Evolutionary conservation across 2,329 filamentous ascomycete species (phyloP).

Genomic region (Fusarium burgessii): DNA sequence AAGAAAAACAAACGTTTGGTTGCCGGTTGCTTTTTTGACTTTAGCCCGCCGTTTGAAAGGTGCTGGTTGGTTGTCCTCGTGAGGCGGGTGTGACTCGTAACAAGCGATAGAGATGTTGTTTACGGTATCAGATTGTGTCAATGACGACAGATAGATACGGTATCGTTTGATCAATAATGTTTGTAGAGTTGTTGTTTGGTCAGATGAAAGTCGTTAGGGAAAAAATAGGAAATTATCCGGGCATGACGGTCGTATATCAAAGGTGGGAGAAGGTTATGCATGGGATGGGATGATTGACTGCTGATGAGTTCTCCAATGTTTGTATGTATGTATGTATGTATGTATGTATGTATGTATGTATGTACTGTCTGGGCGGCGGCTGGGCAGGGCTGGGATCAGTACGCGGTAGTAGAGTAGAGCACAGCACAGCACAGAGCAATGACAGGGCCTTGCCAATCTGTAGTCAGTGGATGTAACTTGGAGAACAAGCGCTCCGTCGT

Average conservation of each 20-base stretch:
- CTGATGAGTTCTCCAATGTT: constrained; percentile 29
- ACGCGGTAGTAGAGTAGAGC: constrained; percentile 6
- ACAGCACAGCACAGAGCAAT: constrained; percentile 7
- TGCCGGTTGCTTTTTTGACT: constrained; percentile 29
- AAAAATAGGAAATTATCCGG: constrained; percentile 25
- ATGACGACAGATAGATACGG: constrained; percentile 6
- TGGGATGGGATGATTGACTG: constrained; percentile 25
- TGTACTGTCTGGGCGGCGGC: constrained; percentile 24
- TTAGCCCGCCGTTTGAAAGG: constrained; percentile 18
- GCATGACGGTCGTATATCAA: constrained; percentile 42
- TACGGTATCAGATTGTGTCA: constrained; percentile 2
- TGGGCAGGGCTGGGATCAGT: constrained; percentile 29
- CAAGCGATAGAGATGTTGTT: constrained; percentile 26
- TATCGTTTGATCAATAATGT: background rate
- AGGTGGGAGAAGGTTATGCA: constrained; percentile 32
- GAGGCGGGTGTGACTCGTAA: constrained; percentile 37
- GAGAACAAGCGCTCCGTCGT: constrained; percentile 39
- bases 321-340: background rate
- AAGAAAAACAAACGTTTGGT: constrained; percentile 34
- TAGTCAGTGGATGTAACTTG: constrained; percentile 18
- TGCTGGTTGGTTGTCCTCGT: constrained; percentile 33
- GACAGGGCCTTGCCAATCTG: constrained; percentile 6
- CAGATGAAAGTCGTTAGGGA: constrained; percentile 12
- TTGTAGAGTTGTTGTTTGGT: background rate
- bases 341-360: background rate